Conservation (phyloP, 768 basidiomycete species). For the Hygrophorus russula region DNA sequence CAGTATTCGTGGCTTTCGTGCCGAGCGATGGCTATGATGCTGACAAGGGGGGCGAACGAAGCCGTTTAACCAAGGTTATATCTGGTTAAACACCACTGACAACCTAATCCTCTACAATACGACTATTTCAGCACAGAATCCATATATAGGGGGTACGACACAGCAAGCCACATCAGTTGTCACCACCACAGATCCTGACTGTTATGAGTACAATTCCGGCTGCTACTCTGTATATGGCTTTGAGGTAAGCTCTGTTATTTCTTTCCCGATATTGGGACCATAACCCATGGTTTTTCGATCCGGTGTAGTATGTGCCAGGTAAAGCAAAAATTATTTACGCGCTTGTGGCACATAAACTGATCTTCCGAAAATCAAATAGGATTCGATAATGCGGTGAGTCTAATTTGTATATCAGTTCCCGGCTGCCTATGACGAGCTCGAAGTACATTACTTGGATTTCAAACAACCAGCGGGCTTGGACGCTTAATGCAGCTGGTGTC, state of each 20-base stretch:
- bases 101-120: slow-evolving; percentile 51
- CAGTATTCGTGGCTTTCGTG: slow-evolving; percentile 12
- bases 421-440: slow-evolving; percentile 2
- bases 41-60: slow-evolving; percentile 13
- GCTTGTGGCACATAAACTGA: slow-evolving; percentile 17
- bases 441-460: slow-evolving; percentile 85
- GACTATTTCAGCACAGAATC: slow-evolving; percentile 43
- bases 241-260: slow-evolving; percentile 33
- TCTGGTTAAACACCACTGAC: slow-evolving; percentile 48
- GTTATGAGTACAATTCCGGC: slow-evolving; percentile 49
- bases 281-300: neutral
- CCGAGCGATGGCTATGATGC: neutral
- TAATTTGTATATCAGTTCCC: neutral
- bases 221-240: slow-evolving; percentile 77
- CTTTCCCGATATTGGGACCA: neutral
- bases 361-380: slow-evolving; percentile 24
- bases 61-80: slow-evolving; percentile 71
- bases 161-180: slow-evolving; percentile 78
- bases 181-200: slow-evolving; percentile 51
- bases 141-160: slow-evolving; percentile 53
- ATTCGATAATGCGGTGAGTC: slow-evolving; percentile 50
- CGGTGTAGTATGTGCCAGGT: slow-evolving; percentile 37
- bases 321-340: neutral
- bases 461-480: slow-evolving; percentile 62
- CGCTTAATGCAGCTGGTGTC: slow-evolving; percentile 56